Base-by-base conservation (phyloP, 257 asterid species). In the Fraxinus quadrangulata region DNA sequence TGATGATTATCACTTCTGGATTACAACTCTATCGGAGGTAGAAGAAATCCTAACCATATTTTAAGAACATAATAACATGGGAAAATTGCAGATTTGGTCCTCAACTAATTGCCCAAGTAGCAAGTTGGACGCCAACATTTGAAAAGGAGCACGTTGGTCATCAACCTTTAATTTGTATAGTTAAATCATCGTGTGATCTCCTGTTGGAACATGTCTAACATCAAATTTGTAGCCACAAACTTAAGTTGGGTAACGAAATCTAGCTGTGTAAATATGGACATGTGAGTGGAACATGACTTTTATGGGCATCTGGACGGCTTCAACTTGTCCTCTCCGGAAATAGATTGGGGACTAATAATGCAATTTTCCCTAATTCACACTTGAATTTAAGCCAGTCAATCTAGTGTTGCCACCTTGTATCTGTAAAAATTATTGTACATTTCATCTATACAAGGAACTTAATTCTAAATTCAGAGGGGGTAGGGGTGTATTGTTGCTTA, bases 401-500 rank as follows among this genome's bases (percentile, higher is more conserved):
- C 6, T 33, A 37, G 40, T 6, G 40, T 7, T 37, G 40, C 10
- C 40, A 37, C 40, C 40, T 37, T 1, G 7, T 37, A 37, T 37
- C 1, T 6, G 10, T 37, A 37, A 37, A 37, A 37, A 6, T 37
- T 7, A 0, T 19, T 2, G n/a, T 16, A 47, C 14, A 37, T 37
- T 37, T 37, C 40, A 37, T 37, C 0, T 7, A 11, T 37, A 6
- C 11, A 7, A 37, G 2, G 19, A 47, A 19, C 17, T 2, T 5
- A 17, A 14, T 51, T 51, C 5, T 14, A 19, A n/a, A 7, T n/a
- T 4, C n/a, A 2, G 1, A 0, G 3, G 17, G 4, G 51, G 51
- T 12, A 11, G 34, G 31, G 51, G 6, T 37, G 74, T 21, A 26
- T 71, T 24, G 28, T 42, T 12, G 33, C 33, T 72, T 87, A 92